Evolutionary conservation across 495 filamentous ascomycete species (phyloP).

Genomic region (Tuber brumale): DNA sequence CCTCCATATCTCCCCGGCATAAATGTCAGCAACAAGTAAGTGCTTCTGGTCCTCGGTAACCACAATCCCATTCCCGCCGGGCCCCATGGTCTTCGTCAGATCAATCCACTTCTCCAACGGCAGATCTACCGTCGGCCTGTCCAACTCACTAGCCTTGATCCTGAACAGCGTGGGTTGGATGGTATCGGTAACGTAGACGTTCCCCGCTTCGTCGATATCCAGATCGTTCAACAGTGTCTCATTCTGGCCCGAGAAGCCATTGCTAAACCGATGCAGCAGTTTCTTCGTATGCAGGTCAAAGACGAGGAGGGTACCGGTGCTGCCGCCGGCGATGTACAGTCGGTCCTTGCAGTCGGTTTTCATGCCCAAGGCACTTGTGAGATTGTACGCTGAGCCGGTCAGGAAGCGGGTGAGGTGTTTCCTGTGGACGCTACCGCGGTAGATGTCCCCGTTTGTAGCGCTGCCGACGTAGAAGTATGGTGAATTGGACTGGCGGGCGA

Average conservation of each 20-base stretch:
- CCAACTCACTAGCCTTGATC: not conserved
- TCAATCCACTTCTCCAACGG: constrained; percentile 1
- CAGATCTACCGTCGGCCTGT: not conserved
- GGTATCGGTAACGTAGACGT: constrained; percentile 20
- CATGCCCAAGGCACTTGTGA: constrained; percentile 6
- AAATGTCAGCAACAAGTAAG: constrained; percentile 9
- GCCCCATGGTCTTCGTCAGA: not conserved
- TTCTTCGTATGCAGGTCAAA: constrained; percentile 8
- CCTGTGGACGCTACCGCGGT: constrained; percentile 14
- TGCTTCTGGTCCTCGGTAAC: constrained; percentile 12
- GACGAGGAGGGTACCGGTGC: constrained; percentile 9
- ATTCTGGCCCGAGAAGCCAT: not conserved
- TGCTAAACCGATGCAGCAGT: constrained; percentile 13
- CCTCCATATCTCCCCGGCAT: constrained; percentile 11
- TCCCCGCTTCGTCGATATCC: constrained; percentile 8
- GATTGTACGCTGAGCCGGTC: not conserved
- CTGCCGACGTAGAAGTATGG: constrained; percentile 26
- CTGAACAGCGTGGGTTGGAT: constrained; percentile 1
- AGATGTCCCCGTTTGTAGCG: constrained; percentile 7
- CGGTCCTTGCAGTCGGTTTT: constrained; percentile 2
- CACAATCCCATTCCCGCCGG: constrained; percentile 16
- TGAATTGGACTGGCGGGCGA: constrained; percentile 8
- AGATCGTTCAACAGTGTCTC: constrained; percentile 15
- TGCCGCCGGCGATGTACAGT: constrained; percentile 12
- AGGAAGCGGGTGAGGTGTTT: not conserved